These are phyloP conservation scores for Micromonas pusilla DNA, from an alignment of 139 green algal species.

Conservation along the genomic window DNA sequence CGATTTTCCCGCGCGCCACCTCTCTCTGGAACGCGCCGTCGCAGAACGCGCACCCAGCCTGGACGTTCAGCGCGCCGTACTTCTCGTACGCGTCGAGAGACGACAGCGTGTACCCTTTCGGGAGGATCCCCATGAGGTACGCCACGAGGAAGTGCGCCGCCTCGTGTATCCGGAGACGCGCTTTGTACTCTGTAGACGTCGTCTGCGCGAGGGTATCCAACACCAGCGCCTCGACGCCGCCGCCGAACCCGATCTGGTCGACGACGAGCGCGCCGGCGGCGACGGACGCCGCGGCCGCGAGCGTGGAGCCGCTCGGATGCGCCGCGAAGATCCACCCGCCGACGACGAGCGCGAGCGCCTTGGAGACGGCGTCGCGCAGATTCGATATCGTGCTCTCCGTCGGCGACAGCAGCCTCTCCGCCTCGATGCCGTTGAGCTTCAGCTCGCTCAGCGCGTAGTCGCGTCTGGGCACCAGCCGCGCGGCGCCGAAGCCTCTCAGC, in stretches of 20 bases:
- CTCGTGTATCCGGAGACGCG: constrained; percentile 46
- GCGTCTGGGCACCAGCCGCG: constrained; percentile 26
- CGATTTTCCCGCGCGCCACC: constrained; percentile 52
- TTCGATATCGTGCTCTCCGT: constrained; percentile 59
- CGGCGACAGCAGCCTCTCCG: constrained; percentile 65
- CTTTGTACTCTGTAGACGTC: constrained; percentile 10
- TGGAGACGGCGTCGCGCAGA: neutral
- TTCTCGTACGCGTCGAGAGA: constrained; percentile 71
- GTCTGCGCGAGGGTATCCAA: constrained; percentile 14
- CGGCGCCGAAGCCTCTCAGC: neutral
- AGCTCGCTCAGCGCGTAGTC: constrained; percentile 70
- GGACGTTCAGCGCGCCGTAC: constrained; percentile 80
- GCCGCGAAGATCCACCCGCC: neutral
- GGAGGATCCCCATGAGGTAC: constrained; percentile 86
- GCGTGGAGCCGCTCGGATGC: neutral
- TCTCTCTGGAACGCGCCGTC: constrained; percentile 82
- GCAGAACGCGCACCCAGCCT: constrained; percentile 89
- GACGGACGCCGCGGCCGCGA: neutral
- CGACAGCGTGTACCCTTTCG: constrained; percentile 77
- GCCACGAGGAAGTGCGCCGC: constrained; percentile 90
- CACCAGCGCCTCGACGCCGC: neutral
- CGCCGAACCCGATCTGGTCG: constrained; percentile 22
- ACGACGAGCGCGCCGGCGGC: neutral
- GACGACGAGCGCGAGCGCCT: neutral
- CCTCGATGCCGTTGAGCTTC: constrained; percentile 78